A percentile compares a stretch with the other conserved stretches of the same genome.
phyloP scores from a whole-genome alignment of 257 asterid species.

The Petrea volubilis region DNA sequence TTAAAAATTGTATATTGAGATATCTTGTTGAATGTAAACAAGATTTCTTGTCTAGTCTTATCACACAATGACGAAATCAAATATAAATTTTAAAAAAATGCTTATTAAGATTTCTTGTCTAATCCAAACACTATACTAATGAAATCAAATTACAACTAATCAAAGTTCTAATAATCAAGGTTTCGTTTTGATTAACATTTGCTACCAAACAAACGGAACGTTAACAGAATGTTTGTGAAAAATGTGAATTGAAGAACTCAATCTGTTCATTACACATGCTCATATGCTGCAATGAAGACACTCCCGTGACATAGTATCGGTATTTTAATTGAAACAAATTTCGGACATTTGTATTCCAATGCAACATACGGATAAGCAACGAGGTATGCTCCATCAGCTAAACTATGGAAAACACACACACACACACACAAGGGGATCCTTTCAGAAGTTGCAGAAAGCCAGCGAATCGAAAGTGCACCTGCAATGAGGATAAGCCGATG shows the following conservation, averaged over 20 bases:
- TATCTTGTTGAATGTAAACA: too few relatives aligned
- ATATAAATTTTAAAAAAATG: too few relatives aligned
- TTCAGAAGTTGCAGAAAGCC: constrained; percentile 21
- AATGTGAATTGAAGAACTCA: background rate
- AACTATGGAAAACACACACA: background rate
- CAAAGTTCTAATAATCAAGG: background rate
- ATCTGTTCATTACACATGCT: background rate
- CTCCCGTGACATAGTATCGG: too few relatives aligned
- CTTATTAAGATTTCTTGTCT: background rate
- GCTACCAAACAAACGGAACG: too few relatives aligned
- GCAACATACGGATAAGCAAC: background rate
- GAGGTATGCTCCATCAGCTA: background rate
- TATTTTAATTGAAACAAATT: too few relatives aligned
- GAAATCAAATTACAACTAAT: background rate
- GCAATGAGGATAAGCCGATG: too few relatives aligned
- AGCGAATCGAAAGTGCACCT: constrained; percentile 19
- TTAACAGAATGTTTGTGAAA: too few relatives aligned
- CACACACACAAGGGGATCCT: background rate
- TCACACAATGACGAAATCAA: too few relatives aligned
- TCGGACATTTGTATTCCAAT: too few relatives aligned
- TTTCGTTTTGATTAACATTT: background rate
- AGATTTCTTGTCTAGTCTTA: too few relatives aligned
- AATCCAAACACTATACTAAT: background rate
- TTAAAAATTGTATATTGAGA: too few relatives aligned
- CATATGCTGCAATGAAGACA: background rate